A percentile compares a stretch with the other conserved stretches of the same genome.
Conservation (phyloP, 1,284 basidiomycete species). For the Trichosporon sp. region DNA sequence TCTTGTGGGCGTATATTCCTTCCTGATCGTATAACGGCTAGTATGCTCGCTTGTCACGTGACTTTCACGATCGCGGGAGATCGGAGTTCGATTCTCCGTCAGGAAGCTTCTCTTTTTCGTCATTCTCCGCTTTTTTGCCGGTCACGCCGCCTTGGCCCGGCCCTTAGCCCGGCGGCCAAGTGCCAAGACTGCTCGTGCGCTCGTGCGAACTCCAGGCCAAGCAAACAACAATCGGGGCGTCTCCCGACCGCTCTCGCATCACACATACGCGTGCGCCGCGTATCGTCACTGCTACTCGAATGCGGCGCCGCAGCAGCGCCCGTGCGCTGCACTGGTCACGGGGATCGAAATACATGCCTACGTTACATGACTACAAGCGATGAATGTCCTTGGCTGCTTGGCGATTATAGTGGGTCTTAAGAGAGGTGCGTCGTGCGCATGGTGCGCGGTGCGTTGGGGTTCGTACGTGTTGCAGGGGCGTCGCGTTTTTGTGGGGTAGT, state of each 20-base stretch:
- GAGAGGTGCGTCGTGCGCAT: background rate
- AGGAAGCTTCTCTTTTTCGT: background rate
- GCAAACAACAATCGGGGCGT: background rate
- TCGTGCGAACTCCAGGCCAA: background rate
- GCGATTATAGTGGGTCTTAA: background rate
- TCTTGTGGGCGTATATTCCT: background rate
- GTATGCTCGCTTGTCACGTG: slow-evolving; percentile 17
- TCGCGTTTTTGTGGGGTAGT: background rate
- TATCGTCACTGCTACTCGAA: background rate
- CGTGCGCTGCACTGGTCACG: background rate
- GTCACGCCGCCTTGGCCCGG: too few species aligned
- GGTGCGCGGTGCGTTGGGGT: background rate
- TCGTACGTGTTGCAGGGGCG: background rate
- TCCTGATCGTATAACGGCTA: slow-evolving; percentile 20
- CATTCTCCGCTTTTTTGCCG: background rate
- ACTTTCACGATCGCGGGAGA: slow-evolving; percentile 1
- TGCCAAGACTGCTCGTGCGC: background rate
- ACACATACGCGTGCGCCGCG: too few species aligned
- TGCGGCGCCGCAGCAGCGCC: too few species aligned
- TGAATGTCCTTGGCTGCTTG: slow-evolving; percentile 6
- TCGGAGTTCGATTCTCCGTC: slow-evolving; percentile 20
- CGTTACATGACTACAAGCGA: slow-evolving; percentile 4
- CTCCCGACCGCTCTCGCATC: background rate
- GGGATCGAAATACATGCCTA: slow-evolving; percentile 1
- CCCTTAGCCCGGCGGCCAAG: background rate